phyloP scores from a whole-genome alignment of 805 yeast genomes.

The Hanseniaspora occidentalis region DNA sequence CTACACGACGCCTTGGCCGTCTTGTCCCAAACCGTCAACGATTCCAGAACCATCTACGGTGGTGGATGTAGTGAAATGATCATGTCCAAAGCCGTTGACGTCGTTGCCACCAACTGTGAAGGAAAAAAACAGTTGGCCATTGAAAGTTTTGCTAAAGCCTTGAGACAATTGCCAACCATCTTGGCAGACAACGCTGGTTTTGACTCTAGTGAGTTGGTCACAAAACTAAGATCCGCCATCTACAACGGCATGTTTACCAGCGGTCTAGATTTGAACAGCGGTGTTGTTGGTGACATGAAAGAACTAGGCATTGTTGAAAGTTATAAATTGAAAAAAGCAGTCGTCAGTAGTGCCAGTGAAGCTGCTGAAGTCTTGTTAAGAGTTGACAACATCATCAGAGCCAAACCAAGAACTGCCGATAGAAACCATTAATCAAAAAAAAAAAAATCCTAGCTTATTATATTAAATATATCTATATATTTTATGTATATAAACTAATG shows the following conservation, averaged over 20 bases:
- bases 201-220: conserved; percentile 83
- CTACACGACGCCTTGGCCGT: conserved; percentile 95
- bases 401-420: conserved; percentile 95
- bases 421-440: conserved; percentile 29
- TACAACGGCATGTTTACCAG: conserved; percentile 87
- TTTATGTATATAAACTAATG: too few species aligned
- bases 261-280: conserved; percentile 79
- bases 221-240: conserved; percentile 72
- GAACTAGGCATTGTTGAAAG: conserved; percentile 88
- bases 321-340: conserved; percentile 83
- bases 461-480: too few species aligned
- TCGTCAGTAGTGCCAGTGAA: conserved; percentile 91
- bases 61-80: conserved; percentile 94
- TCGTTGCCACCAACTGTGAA: conserved; percentile 77
- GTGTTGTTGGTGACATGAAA: conserved; percentile 86
- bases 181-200: conserved; percentile 95
- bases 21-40: conserved; percentile 84
- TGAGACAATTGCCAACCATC: conserved; percentile 90
- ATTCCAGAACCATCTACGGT: conserved; percentile 83
- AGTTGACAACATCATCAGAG: conserved; percentile 93
- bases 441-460: too few species aligned
- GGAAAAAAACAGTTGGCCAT: conserved; percentile 92
- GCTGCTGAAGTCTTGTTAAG: conserved; percentile 93
- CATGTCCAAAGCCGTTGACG: conserved; percentile 95
- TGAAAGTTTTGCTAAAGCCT: conserved; percentile 87